Evolutionary conservation across 768 basidiomycete species (phyloP).

Genomic region (Boletus sp.): DNA sequence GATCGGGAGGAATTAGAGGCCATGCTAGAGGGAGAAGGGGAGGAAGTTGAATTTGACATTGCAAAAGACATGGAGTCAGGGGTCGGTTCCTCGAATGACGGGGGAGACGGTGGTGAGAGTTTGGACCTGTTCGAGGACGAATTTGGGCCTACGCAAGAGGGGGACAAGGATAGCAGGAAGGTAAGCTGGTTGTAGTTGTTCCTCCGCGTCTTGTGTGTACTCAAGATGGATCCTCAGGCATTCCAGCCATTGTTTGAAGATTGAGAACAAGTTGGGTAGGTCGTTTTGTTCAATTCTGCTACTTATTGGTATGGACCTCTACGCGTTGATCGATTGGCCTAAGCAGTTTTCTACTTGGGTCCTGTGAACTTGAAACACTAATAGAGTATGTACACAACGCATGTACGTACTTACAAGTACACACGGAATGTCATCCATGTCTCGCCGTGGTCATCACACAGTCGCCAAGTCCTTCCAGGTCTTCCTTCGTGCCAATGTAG

Average conservation of each 20-base stretch:
- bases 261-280: conserved; percentile 7
- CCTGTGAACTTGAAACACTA: neutral
- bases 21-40: conserved; percentile 34
- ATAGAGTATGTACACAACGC: neutral
- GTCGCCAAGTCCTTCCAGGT: conserved; percentile 10
- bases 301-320: neutral
- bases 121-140: conserved; percentile 33
- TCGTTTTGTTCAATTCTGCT: neutral
- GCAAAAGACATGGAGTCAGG: conserved; percentile 1
- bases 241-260: conserved; percentile 35
- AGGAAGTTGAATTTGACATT: conserved; percentile 30
- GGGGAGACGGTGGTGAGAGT: conserved; percentile 18
- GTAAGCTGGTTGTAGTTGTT: conserved; percentile 10
- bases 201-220: neutral
- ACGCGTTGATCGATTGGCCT: neutral
- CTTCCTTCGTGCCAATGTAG: conserved; percentile 5
- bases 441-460: conserved; percentile 10
- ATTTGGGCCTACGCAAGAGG: conserved; percentile 32
- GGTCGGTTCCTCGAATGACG: neutral
- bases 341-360: neutral
- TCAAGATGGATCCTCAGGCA: conserved; percentile 11
- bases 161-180: conserved; percentile 22
- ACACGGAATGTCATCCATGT: conserved; percentile 12
- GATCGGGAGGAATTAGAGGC: conserved; percentile 55
- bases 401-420: neutral